Percentiles rank a stretch among this genome's conserved stretches.
These are phyloP conservation scores for Chrysosporium queenslandicum DNA, from an alignment of 2,329 filamentous ascomycete genomes.

Conservation along the genomic window DNA sequence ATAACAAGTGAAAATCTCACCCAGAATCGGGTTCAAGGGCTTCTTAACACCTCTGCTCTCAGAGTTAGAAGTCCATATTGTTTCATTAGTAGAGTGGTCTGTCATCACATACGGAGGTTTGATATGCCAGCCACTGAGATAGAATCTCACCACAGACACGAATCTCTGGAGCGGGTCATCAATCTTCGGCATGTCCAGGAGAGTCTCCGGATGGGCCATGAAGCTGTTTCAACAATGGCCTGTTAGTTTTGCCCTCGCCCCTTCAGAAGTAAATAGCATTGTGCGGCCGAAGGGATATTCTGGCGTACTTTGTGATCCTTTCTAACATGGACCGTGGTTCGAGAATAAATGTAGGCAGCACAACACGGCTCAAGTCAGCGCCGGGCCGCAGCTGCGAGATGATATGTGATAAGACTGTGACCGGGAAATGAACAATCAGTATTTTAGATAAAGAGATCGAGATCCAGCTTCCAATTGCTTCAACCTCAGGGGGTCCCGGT, in stretches of 20 bases:
- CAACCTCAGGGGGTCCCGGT: neutral
- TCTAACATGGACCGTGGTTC: conserved; percentile 97
- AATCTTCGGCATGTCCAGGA: conserved; percentile 75
- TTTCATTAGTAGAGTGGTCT: neutral
- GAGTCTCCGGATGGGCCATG: conserved; percentile 97
- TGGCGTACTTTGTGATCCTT: conserved; percentile 84
- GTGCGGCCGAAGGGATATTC: neutral
- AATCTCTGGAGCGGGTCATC: conserved; percentile 86
- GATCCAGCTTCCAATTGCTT: neutral
- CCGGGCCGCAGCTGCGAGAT: conserved; percentile 94
- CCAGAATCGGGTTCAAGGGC: conserved; percentile 89
- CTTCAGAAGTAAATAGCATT: neutral
- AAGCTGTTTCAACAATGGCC: conserved; percentile 51
- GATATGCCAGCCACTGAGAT: conserved; percentile 97
- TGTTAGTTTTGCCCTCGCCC: conserved; percentile 13
- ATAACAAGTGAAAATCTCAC: conserved; percentile 88
- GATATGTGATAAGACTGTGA: conserved; percentile 81
- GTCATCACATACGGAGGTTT: conserved; percentile 75
- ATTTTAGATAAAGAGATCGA: neutral
- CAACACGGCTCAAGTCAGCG: conserved; percentile 87
- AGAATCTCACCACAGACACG: conserved; percentile 93
- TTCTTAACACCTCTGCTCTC: conserved; percentile 81
- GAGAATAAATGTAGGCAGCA: conserved; percentile 92
- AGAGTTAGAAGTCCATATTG: neutral
- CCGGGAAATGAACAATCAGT: neutral